phyloP scores from a whole-genome alignment of 2,329 filamentous ascomycete species.

The Aureobasidium lini region DNA sequence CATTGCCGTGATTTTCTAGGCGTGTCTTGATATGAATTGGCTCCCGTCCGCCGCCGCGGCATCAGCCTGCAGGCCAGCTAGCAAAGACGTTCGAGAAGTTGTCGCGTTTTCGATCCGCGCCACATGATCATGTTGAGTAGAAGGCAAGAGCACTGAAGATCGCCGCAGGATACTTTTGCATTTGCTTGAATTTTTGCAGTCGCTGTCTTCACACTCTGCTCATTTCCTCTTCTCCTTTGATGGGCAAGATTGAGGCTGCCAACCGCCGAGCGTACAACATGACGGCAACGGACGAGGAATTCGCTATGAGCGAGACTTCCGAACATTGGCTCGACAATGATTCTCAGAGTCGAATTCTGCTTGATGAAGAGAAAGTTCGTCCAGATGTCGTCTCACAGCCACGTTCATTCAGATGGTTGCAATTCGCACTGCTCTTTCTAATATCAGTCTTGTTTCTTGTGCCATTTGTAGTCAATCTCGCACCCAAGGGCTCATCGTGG shows the following conservation, averaged over 20 bases:
- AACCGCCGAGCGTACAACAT: not conserved
- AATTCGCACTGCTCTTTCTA: constrained; percentile 14
- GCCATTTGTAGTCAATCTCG: constrained; percentile 14
- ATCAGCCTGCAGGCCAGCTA: not conserved
- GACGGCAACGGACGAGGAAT: not conserved
- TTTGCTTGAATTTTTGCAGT: not conserved
- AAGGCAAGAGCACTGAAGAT: not conserved
- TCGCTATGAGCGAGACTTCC: not conserved
- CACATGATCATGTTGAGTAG: not conserved
- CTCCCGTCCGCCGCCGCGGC: not conserved
- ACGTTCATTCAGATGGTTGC: constrained; percentile 15
- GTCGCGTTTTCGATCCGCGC: not conserved
- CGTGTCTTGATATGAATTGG: not conserved
- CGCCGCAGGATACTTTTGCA: not conserved
- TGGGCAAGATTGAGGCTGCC: not conserved
- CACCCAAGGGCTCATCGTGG: not conserved
- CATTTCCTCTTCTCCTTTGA: too few relatives aligned
- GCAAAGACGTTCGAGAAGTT: not conserved
- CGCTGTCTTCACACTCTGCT: not conserved
- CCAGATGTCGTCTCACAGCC: constrained; percentile 8
- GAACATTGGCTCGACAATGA: not conserved
- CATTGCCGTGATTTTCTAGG: not conserved
- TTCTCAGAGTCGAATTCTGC: constrained; percentile 19
- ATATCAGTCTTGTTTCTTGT: constrained; percentile 8
- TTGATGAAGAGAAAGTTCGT: constrained; percentile 16